phyloP scores from a whole-genome alignment of 169 alveolate genomes.

The Plasmodium berghei region DNA sequence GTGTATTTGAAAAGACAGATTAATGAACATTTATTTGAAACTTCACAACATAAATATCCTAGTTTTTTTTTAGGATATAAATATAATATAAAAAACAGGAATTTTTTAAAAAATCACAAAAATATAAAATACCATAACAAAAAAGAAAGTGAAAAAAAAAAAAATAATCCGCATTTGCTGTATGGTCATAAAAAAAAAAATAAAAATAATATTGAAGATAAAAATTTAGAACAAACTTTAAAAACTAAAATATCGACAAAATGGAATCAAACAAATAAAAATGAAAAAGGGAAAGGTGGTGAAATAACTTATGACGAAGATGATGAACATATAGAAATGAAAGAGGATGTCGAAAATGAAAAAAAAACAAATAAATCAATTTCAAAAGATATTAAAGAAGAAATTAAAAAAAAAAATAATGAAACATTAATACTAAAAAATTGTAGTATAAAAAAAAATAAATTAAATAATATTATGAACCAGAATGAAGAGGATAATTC shows the following conservation, averaged over 20 bases:
- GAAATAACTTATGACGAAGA: neutral
- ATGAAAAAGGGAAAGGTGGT: neutral
- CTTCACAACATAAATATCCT: too few species aligned
- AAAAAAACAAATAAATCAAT: neutral
- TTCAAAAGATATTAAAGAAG: neutral
- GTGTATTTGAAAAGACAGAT: too few species aligned
- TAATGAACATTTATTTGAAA: too few species aligned
- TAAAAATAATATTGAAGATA: neutral
- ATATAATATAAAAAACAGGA: neutral
- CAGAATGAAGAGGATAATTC: slow-evolving; percentile 12
- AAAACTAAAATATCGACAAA: neutral
- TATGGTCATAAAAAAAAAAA: neutral
- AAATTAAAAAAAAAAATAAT: neutral
- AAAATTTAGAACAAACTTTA: neutral
- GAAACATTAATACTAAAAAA: slow-evolving; percentile 12
- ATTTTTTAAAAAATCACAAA: slow-evolving; percentile 2
- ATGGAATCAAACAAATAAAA: neutral
- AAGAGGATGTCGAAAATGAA: neutral
- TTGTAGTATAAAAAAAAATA: slow-evolving; percentile 9
- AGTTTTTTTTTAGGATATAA: too few species aligned
- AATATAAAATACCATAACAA: neutral
- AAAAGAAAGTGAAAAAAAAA: neutral
- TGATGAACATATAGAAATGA: neutral
- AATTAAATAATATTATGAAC: neutral
- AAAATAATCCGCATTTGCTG: neutral